Base-by-base conservation (phyloP, 805 yeast species). In the Zygosaccharomyces gambellarensis region DNA sequence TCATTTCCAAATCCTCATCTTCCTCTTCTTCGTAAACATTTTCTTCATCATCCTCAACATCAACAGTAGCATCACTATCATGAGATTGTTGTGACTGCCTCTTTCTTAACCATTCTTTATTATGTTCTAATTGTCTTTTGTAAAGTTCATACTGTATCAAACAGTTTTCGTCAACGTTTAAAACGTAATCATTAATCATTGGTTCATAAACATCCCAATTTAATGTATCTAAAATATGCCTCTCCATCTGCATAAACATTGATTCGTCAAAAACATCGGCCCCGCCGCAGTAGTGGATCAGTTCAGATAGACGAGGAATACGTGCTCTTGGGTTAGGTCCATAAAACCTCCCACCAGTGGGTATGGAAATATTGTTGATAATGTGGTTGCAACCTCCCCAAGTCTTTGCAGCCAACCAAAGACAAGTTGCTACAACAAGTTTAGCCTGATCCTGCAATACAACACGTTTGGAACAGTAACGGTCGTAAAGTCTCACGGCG, bases 361-460 rank as follows among this genome's bases (percentile, higher is more conserved):
- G 78, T 23, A 74, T 66, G 6, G 70, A 67, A 2, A 72, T 64
- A 50, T 75, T 71, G 62, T 80, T 80, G 47, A 80, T 76, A 56
- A 81, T 79, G 66, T 82, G 88, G 56, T 80, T 81, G 65, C 84
- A 82, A 34, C 88, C 88, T 43, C 88, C 88, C 60, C 79, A 79
- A n/a, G 83, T 76, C 66, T 92, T 92, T 23, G 96, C 83, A 2
- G 96, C 88, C 29, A 92, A 78, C 97, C 98, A 92, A 31, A 92
- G 71, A 52, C 96, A 88, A 4, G 96, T 88, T 52, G 95, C 86
- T 29, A 95, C 89, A 9, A 92, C 92, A 47, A 92, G 75, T 68
- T 90, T 97, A 53, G 88, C 83, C 69, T 90, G 98, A 50, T 87
- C 90, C 56, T 83, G 80, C 54, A 86, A 77, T 0, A 90, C 94